These are phyloP conservation scores for Populus simonii DNA, from an alignment of 345 rosid genomes.

Conservation along the genomic window DNA sequence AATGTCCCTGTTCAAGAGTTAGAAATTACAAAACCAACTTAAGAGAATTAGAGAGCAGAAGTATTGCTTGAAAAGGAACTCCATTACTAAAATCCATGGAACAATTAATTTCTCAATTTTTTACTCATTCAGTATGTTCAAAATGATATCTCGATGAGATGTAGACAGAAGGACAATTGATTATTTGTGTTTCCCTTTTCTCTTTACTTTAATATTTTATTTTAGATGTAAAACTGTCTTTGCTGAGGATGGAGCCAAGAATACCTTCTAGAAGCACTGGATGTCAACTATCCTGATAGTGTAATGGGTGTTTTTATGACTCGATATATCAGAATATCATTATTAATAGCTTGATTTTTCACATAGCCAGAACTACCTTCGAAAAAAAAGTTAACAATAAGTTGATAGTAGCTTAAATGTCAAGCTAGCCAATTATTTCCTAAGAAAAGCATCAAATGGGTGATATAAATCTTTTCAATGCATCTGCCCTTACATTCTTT, in stretches of 20 bases:
- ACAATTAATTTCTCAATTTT: not conserved
- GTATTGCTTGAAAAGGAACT: not conserved
- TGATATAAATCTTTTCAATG: not conserved
- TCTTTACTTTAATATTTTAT: not conserved
- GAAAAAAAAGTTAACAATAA: not conserved
- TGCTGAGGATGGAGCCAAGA: not conserved
- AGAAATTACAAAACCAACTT: constrained; percentile 8
- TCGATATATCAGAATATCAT: not conserved
- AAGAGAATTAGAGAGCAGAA: constrained; percentile 2
- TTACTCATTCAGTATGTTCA: not conserved
- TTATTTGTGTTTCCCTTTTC: not conserved
- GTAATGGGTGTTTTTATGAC: not conserved
- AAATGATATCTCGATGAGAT: not conserved
- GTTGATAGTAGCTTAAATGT: not conserved
- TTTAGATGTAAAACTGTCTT: not conserved
- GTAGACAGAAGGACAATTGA: not conserved
- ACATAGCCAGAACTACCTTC: not conserved
- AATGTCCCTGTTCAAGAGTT: constrained; percentile 64
- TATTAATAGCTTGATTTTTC: not conserved
- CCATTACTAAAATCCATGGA: not conserved
- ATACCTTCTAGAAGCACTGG: not conserved
- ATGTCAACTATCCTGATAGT: not conserved
- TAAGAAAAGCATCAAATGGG: not conserved
- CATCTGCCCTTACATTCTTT: constrained; percentile 58
- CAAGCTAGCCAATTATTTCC: not conserved